Evolutionary conservation across 345 rosid genomes (phyloP), one percentile per base, ranked within the genome.

Genomic region (Ailanthus altissimus): DNA sequence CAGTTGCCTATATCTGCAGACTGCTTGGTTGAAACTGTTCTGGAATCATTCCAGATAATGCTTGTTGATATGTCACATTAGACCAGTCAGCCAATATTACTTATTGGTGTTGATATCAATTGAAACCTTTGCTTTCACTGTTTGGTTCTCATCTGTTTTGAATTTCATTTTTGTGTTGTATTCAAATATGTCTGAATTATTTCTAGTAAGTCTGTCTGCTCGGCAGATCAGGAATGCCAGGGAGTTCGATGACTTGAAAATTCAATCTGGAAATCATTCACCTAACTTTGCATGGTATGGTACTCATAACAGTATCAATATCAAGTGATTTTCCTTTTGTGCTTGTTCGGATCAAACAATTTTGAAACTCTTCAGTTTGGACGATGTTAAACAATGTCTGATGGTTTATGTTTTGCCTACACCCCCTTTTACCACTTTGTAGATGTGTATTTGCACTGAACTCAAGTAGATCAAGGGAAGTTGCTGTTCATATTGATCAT

Each of bases 11-110:
- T n/a, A 26, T 78, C 54, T 74, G 64, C 50, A 71, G 77, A 63
- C 77, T 60, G 46, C 40, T 15, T 81, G 81, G 75, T 49, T 54
- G 74, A 80, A 69, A 67, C 66, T 63, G 73, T 67, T 68, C 36
- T 54, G 18, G 42, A 25, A 18, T 61, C 64, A 21, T 54, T 16
- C 25, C 60, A 18, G 62, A 23, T 49, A 70, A 75, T 16, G 36
- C 46, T 32, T 80, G 79, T 78, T 51, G 46, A 65, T 74, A 77
- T 58, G n/a, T 50, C 14, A 69, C 71, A 10, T 36, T 77, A 56
- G 58, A 69, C 42, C 74, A 14, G 65, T 74, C 77, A 26, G 78
- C 68, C 66, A 49, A 23, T 47, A 76, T 51, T 67, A 69, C 73
- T 47, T 26, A 76, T 61, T 32, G 56, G 60, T 78, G 75, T 65